Percentiles rank a stretch among this genome's conserved stretches.
These are phyloP conservation scores for Thielaviopsis punctulata DNA, from an alignment of 2,329 filamentous ascomycete species.

Conservation along the genomic window DNA sequence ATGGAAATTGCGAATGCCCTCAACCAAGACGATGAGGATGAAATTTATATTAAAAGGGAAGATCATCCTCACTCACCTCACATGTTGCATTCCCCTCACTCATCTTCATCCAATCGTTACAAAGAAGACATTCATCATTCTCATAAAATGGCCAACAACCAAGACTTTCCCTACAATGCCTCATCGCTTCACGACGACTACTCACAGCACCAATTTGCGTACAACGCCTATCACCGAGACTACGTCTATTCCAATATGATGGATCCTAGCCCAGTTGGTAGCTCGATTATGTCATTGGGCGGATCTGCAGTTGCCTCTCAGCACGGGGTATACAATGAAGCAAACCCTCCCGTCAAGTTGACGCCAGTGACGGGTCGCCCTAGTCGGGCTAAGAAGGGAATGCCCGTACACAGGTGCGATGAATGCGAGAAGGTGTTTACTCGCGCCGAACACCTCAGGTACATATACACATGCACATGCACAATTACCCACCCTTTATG, in stretches of 20 bases:
- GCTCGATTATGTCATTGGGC: no score
- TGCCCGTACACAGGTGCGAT: slow-evolving; percentile 39
- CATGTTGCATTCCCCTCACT: not conserved
- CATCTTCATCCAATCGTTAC: not conserved
- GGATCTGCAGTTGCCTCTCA: not conserved
- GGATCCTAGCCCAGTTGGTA: no score
- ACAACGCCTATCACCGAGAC: no score
- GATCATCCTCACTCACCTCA: slow-evolving; percentile 5
- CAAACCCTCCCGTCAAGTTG: slow-evolving; percentile 25
- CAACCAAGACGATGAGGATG: slow-evolving; percentile 2
- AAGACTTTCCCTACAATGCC: no score
- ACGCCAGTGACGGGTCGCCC: slow-evolving; percentile 40
- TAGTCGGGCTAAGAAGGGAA: slow-evolving; percentile 40
- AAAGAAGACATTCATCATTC: not conserved
- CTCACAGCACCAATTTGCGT: no score
- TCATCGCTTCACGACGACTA: no score
- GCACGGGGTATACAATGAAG: not conserved
- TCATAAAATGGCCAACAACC: no score
- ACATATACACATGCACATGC: slow-evolving; percentile 15
- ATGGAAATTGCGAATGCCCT: slow-evolving; percentile 12
- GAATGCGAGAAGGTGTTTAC: slow-evolving; percentile 36
- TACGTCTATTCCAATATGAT: no score
- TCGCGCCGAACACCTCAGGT: slow-evolving; percentile 45
- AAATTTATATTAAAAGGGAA: slow-evolving; percentile 9
- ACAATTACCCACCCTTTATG: slow-evolving; percentile 2